A percentile compares a stretch with the other conserved stretches of the same genome.
phyloP scores from a whole-genome alignment of 1,139 yeast genomes.

The Saccharomyces hybrid region DNA sequence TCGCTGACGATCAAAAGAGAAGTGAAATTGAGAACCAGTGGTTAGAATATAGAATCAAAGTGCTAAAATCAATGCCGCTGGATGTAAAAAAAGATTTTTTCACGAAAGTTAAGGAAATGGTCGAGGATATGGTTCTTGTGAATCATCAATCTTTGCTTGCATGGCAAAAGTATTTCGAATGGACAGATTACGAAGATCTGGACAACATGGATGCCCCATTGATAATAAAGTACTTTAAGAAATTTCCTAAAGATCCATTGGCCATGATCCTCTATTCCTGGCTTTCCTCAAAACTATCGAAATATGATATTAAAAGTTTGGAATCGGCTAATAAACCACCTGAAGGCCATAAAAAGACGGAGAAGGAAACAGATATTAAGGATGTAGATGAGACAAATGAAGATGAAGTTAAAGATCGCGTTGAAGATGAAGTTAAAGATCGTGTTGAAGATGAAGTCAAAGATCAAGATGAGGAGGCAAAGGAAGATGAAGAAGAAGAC shows the following conservation, averaged over 20 bases:
- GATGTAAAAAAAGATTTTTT: constrained; percentile 39
- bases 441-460: constrained; percentile 20
- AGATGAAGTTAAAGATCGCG: constrained; percentile 10
- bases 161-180: constrained; percentile 73
- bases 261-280: constrained; percentile 57
- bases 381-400: constrained; percentile 11
- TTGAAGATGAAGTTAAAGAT: constrained; percentile 17
- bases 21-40: constrained; percentile 51
- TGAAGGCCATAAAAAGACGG: constrained; percentile 8
- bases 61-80: constrained; percentile 42
- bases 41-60: constrained; percentile 49
- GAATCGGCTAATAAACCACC: constrained; percentile 3
- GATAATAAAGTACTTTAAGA: constrained; percentile 44
- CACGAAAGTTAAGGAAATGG: constrained; percentile 46
- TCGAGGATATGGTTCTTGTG: constrained; percentile 68
- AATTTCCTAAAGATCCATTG: constrained; percentile 56
- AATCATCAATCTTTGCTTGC: constrained; percentile 54
- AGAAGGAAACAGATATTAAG: constrained; percentile 18
- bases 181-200: constrained; percentile 53
- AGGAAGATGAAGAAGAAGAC: constrained; percentile 21
- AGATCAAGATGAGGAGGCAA: constrained; percentile 22
- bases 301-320: constrained; percentile 29
- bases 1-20: constrained; percentile 58
- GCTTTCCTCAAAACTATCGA: constrained; percentile 57
- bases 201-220: constrained; percentile 43